Conservation (phyloP, 805 yeast species). For the Naumovozyma baii region DNA sequence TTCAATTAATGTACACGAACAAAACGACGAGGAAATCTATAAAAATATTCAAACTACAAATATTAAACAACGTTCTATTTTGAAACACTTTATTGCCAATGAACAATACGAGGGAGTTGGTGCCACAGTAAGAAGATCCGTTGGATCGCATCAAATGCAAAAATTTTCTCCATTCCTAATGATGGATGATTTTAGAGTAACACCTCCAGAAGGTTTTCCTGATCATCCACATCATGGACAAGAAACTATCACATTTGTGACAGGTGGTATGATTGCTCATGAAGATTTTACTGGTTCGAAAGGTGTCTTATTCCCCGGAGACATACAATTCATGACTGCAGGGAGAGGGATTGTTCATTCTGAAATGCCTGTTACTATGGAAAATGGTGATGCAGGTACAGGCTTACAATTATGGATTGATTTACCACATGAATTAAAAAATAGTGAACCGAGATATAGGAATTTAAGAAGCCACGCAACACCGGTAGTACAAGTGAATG, state of each 20-base stretch:
- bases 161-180: slow-evolving; percentile 76
- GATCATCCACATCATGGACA: slow-evolving; percentile 77
- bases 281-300: slow-evolving; percentile 80
- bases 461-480: slow-evolving; percentile 63
- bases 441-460: slow-evolving; percentile 64
- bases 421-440: slow-evolving; percentile 54
- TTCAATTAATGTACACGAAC: too few species aligned
- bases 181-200: slow-evolving; percentile 65
- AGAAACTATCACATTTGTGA: slow-evolving; percentile 60
- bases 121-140: slow-evolving; percentile 71
- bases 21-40: too few species aligned
- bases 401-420: slow-evolving; percentile 88
- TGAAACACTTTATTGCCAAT: slow-evolving; percentile 45
- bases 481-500: slow-evolving; percentile 55
- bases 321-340: slow-evolving; percentile 87
- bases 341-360: slow-evolving; percentile 79
- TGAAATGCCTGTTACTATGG: slow-evolving; percentile 63
- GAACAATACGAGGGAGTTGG: slow-evolving; percentile 81
- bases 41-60: too few species aligned
- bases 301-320: slow-evolving; percentile 70
- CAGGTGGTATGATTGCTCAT: slow-evolving; percentile 60
- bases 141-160: slow-evolving; percentile 56
- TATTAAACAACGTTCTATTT: slow-evolving; percentile 33
- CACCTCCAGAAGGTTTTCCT: slow-evolving; percentile 63
- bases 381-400: slow-evolving; percentile 39